Evolutionary conservation across 305 asterid species (phyloP), one percentile per base, ranked within the genome.

Genomic region (Withania somnifera): DNA sequence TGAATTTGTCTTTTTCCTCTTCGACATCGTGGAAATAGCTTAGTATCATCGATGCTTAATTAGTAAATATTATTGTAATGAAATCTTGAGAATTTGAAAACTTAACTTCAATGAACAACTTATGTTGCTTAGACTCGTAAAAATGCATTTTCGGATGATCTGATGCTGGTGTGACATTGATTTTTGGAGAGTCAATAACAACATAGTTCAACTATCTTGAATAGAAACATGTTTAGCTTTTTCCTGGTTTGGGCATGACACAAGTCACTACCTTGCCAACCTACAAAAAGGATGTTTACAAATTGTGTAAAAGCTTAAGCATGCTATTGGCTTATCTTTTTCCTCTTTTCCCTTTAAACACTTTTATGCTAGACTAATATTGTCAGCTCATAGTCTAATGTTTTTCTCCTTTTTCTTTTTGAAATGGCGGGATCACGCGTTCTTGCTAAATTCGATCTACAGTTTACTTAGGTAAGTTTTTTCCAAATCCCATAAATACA

Each of bases 391-490:
- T 47, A 15, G 15, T 75, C 61, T 75, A 50, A 75, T 75, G 11
- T 50, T 50, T 24, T 8, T 0, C 79, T 51, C 71, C 75, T 2
- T 81, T 83, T 42, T 66, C 86, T 67, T 80, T 87, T 88, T 88
- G 88, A 64, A 56, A 38, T 47, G 87, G 86, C 82, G 77, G 88
- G 77, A 6, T 77, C 9, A 60, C 20, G 58, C 52, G 79, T 88
- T 83, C 52, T 85, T 81, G 87, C 77, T 81, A 79, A n/a, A 84
- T 78, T 45, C 47, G 51, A 84, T 61, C 82, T 87, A 75, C 95
- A 95, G 99, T 95, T 22, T 95, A 95, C 83, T 90, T 95, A 80
- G 99, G 99, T 94, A 86, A 86, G 94, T 86, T 36, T 40, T 57
- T n/a, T 7, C 10, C 2, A 0, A 22, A 3, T 22, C 11, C 4